These are phyloP conservation scores for Mitragyna speciosa DNA, from an alignment of 257 asterid genomes.

Conservation along the genomic window DNA sequence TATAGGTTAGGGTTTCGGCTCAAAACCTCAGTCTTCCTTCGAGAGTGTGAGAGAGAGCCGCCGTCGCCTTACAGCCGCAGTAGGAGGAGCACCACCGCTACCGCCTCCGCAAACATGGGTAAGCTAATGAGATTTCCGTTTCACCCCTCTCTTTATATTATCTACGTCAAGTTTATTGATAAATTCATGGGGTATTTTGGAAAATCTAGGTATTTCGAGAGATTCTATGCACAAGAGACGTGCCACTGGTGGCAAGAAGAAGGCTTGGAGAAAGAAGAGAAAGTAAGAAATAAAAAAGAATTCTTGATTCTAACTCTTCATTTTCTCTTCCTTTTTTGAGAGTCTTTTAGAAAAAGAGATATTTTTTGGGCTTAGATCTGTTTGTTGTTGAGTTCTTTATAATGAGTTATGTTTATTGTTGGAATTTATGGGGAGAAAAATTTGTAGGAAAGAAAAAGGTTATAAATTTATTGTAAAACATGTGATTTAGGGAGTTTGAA, in stretches of 20 bases:
- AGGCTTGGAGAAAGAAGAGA: conserved; percentile 67
- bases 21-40: background rate
- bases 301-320: too few relatives aligned
- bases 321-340: background rate
- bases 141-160: background rate
- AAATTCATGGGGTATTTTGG: conserved; percentile 9
- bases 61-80: background rate
- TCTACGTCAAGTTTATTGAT: background rate
- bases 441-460: background rate
- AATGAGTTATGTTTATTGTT: background rate
- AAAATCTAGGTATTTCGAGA: conserved; percentile 48
- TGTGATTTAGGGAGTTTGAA: background rate
- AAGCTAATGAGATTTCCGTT: background rate
- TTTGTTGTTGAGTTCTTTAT: background rate
- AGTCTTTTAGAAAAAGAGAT: background rate
- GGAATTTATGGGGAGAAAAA: background rate
- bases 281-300: conserved; percentile 19
- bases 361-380: background rate
- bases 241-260: conserved; percentile 58
- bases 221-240: conserved; percentile 66
- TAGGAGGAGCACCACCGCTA: background rate
- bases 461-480: background rate
- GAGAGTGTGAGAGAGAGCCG: background rate
- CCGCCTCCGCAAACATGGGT: conserved; percentile 25
- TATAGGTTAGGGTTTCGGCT: conserved; percentile 24